Conservation (phyloP, 441 rosid genomes). For the Bruguiera hainesii region DNA sequence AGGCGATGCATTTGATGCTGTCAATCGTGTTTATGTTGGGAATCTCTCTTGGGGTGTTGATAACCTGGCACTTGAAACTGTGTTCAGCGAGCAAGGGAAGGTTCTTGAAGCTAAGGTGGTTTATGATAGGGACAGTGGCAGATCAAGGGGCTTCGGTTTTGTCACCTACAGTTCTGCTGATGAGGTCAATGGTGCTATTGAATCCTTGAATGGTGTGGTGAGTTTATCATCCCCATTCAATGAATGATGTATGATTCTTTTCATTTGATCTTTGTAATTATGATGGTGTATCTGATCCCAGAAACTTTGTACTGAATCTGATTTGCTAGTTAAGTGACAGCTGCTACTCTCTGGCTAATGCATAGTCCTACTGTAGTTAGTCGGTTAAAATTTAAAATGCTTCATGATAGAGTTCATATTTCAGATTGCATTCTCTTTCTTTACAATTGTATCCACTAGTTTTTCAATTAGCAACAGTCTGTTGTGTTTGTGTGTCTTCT, state of each 20-base stretch:
- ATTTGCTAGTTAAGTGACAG: too few relatives aligned
- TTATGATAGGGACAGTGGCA: conserved; percentile 86
- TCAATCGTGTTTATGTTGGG: conserved; percentile 74
- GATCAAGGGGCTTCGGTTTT: conserved; percentile 98
- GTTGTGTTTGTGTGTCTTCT: not conserved
- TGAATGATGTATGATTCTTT: not conserved
- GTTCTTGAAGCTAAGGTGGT: conserved; percentile 88
- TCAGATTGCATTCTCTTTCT: too few relatives aligned
- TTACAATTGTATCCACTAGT: too few relatives aligned
- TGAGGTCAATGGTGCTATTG: conserved; percentile 73
- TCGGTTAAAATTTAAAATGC: too few relatives aligned
- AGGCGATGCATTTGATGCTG: conserved; percentile 30
- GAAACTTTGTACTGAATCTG: not conserved
- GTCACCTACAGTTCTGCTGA: conserved; percentile 77
- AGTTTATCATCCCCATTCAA: conserved; percentile 30
- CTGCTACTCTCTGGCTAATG: too few relatives aligned
- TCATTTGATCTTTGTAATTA: not conserved
- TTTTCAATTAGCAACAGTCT: too few relatives aligned
- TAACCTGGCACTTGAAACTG: conserved; percentile 66
- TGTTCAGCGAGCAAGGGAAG: conserved; percentile 79
- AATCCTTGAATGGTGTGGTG: conserved; percentile 75
- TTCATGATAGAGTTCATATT: too few relatives aligned
- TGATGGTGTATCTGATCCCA: too few relatives aligned
- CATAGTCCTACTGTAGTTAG: too few relatives aligned
- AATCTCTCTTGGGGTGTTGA: conserved; percentile 96